Percentiles rank a stretch among this genome's conserved stretches.
phyloP scores from a whole-genome alignment of 2,329 filamentous ascomycete species.

The Cordyceps militaris region DNA sequence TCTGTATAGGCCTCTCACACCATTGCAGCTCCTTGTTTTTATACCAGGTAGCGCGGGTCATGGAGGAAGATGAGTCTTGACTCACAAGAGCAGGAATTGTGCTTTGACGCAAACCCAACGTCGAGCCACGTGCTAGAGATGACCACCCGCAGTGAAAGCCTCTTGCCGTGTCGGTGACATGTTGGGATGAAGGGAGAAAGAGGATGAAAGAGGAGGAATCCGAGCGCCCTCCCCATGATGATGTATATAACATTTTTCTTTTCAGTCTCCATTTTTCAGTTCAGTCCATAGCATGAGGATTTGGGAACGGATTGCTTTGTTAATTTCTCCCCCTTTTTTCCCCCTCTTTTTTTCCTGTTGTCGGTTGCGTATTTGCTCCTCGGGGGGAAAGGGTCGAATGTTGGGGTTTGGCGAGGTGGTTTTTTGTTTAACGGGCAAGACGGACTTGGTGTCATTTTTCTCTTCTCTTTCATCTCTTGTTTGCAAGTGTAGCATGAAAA shows the following conservation, averaged over 20 bases:
- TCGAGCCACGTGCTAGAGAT: background rate
- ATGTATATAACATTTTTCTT: constrained; percentile 8
- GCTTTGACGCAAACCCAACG: background rate
- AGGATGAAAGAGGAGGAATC: background rate
- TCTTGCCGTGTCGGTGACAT: background rate
- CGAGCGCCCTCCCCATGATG: background rate
- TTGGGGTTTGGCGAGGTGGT: background rate
- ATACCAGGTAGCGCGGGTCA: background rate
- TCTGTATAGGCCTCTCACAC: background rate
- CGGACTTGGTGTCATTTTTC: background rate
- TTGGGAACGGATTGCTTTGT: background rate
- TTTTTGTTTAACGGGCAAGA: background rate
- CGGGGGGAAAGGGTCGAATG: background rate
- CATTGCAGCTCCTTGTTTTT: background rate
- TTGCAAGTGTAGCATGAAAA: constrained; percentile 4
- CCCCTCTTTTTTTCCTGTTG: background rate
- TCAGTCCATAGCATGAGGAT: background rate
- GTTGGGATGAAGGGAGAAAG: background rate
- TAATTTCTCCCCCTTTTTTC: background rate
- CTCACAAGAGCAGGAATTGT: background rate
- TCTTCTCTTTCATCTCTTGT: constrained; percentile 15
- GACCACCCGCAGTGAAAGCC: background rate
- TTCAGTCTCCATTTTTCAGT: constrained; percentile 1
- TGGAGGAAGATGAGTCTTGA: background rate
- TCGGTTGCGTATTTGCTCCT: background rate